Percentiles rank a stretch among this genome's conserved stretches.
These are phyloP conservation scores for Wallemia ichthyophaga DNA, from an alignment of 1,284 basidiomycete species.

Conservation along the genomic window DNA sequence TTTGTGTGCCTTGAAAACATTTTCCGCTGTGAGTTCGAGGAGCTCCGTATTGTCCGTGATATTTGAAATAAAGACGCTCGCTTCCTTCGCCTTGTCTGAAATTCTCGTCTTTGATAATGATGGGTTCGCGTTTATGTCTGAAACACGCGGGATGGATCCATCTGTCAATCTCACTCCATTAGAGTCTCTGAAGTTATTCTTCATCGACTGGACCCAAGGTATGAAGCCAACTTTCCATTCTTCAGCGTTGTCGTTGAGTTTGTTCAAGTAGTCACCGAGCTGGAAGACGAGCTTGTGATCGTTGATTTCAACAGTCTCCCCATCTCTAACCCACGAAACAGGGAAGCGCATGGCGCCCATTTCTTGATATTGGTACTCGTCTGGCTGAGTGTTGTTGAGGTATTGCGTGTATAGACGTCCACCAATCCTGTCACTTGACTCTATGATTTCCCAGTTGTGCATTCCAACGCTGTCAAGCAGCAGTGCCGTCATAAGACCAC, in stretches of 20 bases:
- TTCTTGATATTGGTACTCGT: slow-evolving; percentile 10
- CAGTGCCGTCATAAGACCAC: slow-evolving; percentile 8
- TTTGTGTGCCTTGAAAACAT: slow-evolving; percentile 9
- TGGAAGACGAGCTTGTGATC: slow-evolving; percentile 11
- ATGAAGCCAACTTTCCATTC: slow-evolving; percentile 9
- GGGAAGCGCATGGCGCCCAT: slow-evolving; percentile 11
- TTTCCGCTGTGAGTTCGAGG: slow-evolving; percentile 5
- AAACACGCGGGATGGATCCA: slow-evolving; percentile 8
- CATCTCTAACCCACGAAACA: slow-evolving; percentile 6
- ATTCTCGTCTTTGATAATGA: slow-evolving; percentile 1
- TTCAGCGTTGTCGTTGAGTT: slow-evolving; percentile 6
- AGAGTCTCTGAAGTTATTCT: slow-evolving; percentile 6
- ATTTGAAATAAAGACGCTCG: slow-evolving; percentile 5
- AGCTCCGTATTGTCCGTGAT: slow-evolving; percentile 6
- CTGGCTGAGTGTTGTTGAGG: slow-evolving; percentile 7
- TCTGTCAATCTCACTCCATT: slow-evolving; percentile 7
- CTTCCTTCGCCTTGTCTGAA: slow-evolving; percentile 4
- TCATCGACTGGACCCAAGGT: slow-evolving; percentile 9
- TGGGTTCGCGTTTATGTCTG: slow-evolving; percentile 5
- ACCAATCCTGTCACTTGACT: slow-evolving; percentile 8
- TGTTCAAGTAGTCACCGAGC: slow-evolving; percentile 9
- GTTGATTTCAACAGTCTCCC: slow-evolving; percentile 8
- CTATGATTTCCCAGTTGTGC: slow-evolving; percentile 9
- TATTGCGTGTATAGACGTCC: slow-evolving; percentile 9
- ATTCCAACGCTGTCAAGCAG: slow-evolving; percentile 9